Conservation (phyloP, 2,329 filamentous ascomycete genomes). For the Talaromyces rugulosus region DNA sequence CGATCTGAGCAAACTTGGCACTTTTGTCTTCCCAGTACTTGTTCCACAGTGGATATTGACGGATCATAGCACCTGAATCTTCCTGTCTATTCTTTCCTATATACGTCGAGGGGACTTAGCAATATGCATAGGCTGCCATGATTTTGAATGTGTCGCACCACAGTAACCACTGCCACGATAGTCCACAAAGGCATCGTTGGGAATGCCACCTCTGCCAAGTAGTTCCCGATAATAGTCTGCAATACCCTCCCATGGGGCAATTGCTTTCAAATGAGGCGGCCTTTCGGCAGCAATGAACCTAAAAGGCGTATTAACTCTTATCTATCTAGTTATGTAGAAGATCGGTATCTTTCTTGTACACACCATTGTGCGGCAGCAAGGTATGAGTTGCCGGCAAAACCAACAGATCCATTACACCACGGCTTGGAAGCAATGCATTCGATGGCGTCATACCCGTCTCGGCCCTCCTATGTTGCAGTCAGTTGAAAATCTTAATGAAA, state of each 20-base stretch:
- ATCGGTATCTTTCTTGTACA: background rate
- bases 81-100: conserved; percentile 5
- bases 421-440: conserved; percentile 12
- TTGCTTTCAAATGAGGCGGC: conserved; percentile 16
- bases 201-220: conserved; percentile 17
- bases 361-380: conserved; percentile 15
- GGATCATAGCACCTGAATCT: conserved; percentile 15
- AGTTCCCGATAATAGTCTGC: conserved; percentile 17
- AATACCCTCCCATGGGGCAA: conserved; percentile 21
- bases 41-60: conserved; percentile 16
- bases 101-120: too few species aligned
- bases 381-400: conserved; percentile 14
- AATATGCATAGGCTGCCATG: too few species aligned
- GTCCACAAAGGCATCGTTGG: conserved; percentile 14
- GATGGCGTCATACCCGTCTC: conserved; percentile 14
- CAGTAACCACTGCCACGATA: background rate
- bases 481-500: too few species aligned
- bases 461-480: background rate
- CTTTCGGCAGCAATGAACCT: conserved; percentile 1
- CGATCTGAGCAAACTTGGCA: conserved; percentile 17
- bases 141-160: background rate
- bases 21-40: conserved; percentile 22
- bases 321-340: background rate
- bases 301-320: background rate
- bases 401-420: conserved; percentile 15